phyloP scores from a whole-genome alignment of 1,139 yeast species.

The Suhomyces atakaporum region DNA sequence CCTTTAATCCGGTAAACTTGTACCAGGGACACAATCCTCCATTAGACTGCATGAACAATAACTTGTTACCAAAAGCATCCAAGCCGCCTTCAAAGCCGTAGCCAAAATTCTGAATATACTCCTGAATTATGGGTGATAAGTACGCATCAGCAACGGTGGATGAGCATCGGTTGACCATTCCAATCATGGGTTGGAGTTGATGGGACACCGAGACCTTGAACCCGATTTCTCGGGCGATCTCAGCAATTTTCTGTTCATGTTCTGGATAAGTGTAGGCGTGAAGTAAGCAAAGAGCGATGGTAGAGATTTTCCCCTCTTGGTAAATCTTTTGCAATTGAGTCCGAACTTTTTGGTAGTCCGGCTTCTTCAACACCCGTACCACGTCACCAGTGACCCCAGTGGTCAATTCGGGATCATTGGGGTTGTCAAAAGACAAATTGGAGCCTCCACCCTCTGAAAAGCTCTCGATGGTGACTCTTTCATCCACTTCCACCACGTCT shows the following conservation, averaged over 20 bases:
- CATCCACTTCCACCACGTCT: conserved; percentile 42
- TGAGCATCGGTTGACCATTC: conserved; percentile 45
- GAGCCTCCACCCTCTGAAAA: conserved; percentile 46
- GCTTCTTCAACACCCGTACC: conserved; percentile 33
- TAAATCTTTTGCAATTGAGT: conserved; percentile 28
- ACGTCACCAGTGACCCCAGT: conserved; percentile 41
- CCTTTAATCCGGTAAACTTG: conserved; percentile 48
- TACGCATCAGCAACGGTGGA: conserved; percentile 51
- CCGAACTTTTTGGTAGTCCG: conserved; percentile 30
- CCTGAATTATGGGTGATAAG: conserved; percentile 39
- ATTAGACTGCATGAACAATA: conserved; percentile 50
- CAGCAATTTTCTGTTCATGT: conserved; percentile 39
- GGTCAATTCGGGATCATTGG: conserved; percentile 23
- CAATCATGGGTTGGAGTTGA: conserved; percentile 47
- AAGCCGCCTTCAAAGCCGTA: conserved; percentile 48
- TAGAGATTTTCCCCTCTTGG: conserved; percentile 28
- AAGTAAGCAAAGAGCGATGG: conserved; percentile 42
- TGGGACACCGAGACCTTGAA: conserved; percentile 44
- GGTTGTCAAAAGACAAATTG: conserved; percentile 21
- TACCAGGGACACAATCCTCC: conserved; percentile 54
- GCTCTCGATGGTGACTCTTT: conserved; percentile 38
- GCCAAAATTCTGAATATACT: conserved; percentile 40
- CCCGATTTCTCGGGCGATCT: conserved; percentile 39
- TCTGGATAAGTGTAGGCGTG: conserved; percentile 45
- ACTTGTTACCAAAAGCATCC: conserved; percentile 43